These are phyloP conservation scores for Colletotrichum abscissum DNA, from an alignment of 2,329 filamentous ascomycete species.

Conservation along the genomic window DNA sequence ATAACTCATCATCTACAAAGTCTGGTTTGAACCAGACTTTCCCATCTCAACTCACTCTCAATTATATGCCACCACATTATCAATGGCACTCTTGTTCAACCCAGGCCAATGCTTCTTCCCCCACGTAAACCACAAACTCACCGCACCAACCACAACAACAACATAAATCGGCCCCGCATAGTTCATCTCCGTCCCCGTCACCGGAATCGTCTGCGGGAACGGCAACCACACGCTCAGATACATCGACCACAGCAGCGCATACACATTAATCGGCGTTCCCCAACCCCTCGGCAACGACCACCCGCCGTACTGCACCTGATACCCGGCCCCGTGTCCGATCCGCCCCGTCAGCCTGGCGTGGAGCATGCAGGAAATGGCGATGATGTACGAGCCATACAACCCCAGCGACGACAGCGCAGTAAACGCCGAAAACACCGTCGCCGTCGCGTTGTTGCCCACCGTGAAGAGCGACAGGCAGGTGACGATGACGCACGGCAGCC, in stretches of 20 bases:
- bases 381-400: constrained; percentile 33
- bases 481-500: constrained; percentile 31
- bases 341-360: constrained; percentile 26
- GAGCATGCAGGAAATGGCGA: constrained; percentile 32
- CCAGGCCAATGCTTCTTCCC: constrained; percentile 32
- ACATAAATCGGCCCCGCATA: constrained; percentile 29
- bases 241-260: constrained; percentile 30
- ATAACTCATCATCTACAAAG: background rate
- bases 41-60: background rate
- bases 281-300: constrained; percentile 27
- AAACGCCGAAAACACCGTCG: constrained; percentile 33
- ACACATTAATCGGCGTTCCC: constrained; percentile 24
- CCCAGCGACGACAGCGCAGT: constrained; percentile 29
- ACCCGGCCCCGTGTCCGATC: constrained; percentile 18
- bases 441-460: constrained; percentile 29
- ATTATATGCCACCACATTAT: constrained; percentile 21
- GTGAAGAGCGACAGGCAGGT: constrained; percentile 27
- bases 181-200: constrained; percentile 32
- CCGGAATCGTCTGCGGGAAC: constrained; percentile 29
- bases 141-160: constrained; percentile 14
- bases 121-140: constrained; percentile 29
- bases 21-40: background rate
- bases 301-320: constrained; percentile 24
- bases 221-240: constrained; percentile 28
- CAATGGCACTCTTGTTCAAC: constrained; percentile 27